Percentiles rank a stretch among this genome's conserved stretches.
Evolutionary conservation across 2,329 filamentous ascomycete species (phyloP).

Genomic region (Talaromyces sp.): DNA sequence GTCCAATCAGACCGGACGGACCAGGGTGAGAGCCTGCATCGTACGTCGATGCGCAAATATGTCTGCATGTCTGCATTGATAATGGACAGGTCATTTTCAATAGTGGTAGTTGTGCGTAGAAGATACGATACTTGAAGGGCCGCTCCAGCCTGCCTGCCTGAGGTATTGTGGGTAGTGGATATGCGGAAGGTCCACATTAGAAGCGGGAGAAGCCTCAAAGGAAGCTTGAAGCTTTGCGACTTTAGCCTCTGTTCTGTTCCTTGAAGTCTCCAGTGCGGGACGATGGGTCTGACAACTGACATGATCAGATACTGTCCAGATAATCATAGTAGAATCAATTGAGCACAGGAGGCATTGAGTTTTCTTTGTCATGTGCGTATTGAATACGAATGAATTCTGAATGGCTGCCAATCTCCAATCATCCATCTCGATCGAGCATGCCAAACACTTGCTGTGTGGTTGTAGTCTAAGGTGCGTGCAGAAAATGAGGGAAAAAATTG

Average conservation of each 20-base stretch:
- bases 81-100: background rate
- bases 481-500: background rate
- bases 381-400: background rate
- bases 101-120: background rate
- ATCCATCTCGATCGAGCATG: background rate
- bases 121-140: background rate
- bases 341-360: background rate
- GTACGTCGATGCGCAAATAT: background rate
- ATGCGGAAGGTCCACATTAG: conserved; percentile 18
- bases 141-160: background rate
- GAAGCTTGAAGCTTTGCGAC: conserved; percentile 12
- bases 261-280: conserved; percentile 14
- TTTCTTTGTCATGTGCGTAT: background rate
- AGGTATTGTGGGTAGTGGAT: background rate
- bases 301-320: background rate
- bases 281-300: conserved; percentile 10
- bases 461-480: background rate
- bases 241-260: background rate
- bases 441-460: background rate
- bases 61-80: background rate
- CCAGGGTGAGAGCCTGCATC: background rate
- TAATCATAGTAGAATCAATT: no score
- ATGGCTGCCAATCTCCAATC: background rate
- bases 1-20: background rate
- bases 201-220: conserved; percentile 21